These are phyloP conservation scores for Geosmithia flava DNA, from an alignment of 2,329 filamentous ascomycete species.

Conservation along the genomic window DNA sequence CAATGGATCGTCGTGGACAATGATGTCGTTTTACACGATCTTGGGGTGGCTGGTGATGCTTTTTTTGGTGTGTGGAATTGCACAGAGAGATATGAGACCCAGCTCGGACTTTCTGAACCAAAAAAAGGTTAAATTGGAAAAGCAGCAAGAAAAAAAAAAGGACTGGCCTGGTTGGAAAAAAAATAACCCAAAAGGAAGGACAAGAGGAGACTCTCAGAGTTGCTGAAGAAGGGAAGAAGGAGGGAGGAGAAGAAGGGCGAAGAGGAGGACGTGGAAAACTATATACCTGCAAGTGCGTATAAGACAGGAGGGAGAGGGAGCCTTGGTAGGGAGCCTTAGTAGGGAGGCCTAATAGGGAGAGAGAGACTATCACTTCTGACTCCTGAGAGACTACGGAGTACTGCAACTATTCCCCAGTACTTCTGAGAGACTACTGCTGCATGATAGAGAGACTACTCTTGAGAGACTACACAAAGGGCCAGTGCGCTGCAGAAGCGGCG, in stretches of 20 bases:
- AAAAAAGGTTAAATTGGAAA: background rate
- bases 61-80: too few relatives aligned
- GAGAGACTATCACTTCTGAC: too few relatives aligned
- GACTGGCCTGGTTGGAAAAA: background rate
- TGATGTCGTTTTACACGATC: too few relatives aligned
- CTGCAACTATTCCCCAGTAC: too few relatives aligned
- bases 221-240: slow-evolving; percentile 1
- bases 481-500: background rate
- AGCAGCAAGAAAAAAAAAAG: background rate
- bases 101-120: background rate
- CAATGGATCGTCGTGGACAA: background rate
- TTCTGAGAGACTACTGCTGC: background rate
- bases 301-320: background rate
- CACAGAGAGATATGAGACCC: background rate
- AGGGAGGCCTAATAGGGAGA: too few relatives aligned
- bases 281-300: background rate
- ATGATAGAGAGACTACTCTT: background rate
- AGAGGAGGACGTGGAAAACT: slow-evolving; percentile 1
- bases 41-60: too few relatives aligned
- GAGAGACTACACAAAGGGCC: too few relatives aligned
- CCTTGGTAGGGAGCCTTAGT: too few relatives aligned
- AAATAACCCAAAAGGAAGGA: background rate
- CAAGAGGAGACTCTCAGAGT: background rate
- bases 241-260: slow-evolving; percentile 1
- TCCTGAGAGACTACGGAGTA: too few relatives aligned